Conservation (phyloP, 73 alveolate species). For the Paramecium pentaurelia region DNA sequence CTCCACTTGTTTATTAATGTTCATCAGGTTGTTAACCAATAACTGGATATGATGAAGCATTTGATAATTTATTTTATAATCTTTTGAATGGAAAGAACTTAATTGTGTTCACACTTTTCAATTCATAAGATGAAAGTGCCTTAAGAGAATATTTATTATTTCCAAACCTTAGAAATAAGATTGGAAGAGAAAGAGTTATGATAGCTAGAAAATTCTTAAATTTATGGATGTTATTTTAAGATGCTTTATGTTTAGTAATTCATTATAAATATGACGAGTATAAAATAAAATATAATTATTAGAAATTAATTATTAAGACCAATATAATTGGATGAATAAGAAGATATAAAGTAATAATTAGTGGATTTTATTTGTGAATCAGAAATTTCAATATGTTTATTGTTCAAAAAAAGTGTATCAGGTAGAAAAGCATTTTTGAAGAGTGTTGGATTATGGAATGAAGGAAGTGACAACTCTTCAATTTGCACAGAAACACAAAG, state of each 20-base stretch:
- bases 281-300: neutral
- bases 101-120: slow-evolving; percentile 54
- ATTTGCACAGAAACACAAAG: neutral
- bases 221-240: slow-evolving; percentile 63
- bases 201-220: slow-evolving; percentile 33
- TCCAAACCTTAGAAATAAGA: slow-evolving; percentile 41
- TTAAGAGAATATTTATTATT: slow-evolving; percentile 66
- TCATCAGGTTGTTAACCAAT: slow-evolving; percentile 44
- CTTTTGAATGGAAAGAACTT: slow-evolving; percentile 17
- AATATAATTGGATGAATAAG: neutral
- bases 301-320: slow-evolving; percentile 34
- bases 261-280: slow-evolving; percentile 61
- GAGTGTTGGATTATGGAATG: slow-evolving; percentile 57
- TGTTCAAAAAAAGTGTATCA: slow-evolving; percentile 61
- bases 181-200: slow-evolving; percentile 42
- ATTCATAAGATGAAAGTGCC: slow-evolving; percentile 58
- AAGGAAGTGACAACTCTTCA: neutral
- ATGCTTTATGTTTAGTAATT: slow-evolving; percentile 51
- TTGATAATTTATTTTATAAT: neutral
- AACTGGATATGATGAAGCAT: slow-evolving; percentile 22
- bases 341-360: slow-evolving; percentile 14
- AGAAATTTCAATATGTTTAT: slow-evolving; percentile 65
- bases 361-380: slow-evolving; percentile 46
- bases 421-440: slow-evolving; percentile 67
- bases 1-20: slow-evolving; percentile 53